These are phyloP conservation scores for Citrus mangshanensis DNA, from an alignment of 345 rosid genomes.

Conservation along the genomic window DNA sequence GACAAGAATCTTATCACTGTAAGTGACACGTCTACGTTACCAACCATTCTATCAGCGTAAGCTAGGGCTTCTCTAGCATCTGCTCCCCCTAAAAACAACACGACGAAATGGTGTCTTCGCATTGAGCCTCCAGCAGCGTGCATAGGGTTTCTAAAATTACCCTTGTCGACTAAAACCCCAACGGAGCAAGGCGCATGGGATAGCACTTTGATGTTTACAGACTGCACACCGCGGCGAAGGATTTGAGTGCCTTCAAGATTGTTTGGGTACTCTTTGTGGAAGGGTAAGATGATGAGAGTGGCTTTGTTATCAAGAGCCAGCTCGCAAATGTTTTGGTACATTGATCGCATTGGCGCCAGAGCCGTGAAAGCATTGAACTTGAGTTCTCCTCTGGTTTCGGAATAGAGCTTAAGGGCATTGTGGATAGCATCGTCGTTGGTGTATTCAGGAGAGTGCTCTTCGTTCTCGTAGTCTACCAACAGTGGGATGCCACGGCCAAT, in stretches of 20 bases:
- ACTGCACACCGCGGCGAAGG: constrained; percentile 20
- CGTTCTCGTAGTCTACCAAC: constrained; percentile 42
- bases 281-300: constrained; percentile 56
- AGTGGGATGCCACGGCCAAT: constrained; percentile 52
- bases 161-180: constrained; percentile 57
- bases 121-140: neutral
- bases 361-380: constrained; percentile 42
- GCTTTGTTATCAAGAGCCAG: constrained; percentile 50
- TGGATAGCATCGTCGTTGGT: constrained; percentile 25
- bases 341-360: constrained; percentile 47
- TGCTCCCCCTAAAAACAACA: constrained; percentile 77
- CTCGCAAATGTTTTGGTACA: constrained; percentile 76
- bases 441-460: constrained; percentile 7
- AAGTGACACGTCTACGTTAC: constrained; percentile 39
- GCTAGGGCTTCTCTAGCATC: constrained; percentile 71
- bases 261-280: constrained; percentile 31
- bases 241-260: constrained; percentile 26
- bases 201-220: constrained; percentile 41
- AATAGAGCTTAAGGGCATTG: constrained; percentile 39
- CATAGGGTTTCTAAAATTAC: constrained; percentile 21
- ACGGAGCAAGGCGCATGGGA: constrained; percentile 76
- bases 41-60: constrained; percentile 51
- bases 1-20: constrained; percentile 57
- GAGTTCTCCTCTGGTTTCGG: constrained; percentile 35
- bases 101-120: constrained; percentile 17